These are phyloP conservation scores for Rhizomucor miehei DNA, from an alignment of 371 early-diverging fungal genomes.

Conservation along the genomic window DNA sequence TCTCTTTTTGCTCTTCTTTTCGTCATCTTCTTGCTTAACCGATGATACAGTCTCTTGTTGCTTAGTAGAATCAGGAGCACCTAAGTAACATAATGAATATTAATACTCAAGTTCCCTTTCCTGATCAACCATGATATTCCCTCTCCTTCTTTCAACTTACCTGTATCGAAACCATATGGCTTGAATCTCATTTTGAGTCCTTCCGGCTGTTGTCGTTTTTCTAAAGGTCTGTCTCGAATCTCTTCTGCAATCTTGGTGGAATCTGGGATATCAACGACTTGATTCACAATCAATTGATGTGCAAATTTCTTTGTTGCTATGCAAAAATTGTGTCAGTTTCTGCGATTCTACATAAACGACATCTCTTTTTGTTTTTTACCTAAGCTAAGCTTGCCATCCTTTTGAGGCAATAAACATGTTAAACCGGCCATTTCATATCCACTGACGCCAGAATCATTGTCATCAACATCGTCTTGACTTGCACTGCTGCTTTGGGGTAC, in stretches of 20 bases:
- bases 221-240: slow-evolving; percentile 31
- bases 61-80: no score
- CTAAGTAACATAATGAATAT: no score
- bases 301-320: slow-evolving; percentile 35
- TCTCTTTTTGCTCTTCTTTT: slow-evolving; percentile 43
- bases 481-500: slow-evolving; percentile 19
- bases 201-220: slow-evolving; percentile 43
- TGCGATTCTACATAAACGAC: no score
- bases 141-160: slow-evolving; percentile 1
- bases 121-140: no score
- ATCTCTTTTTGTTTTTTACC: slow-evolving; percentile 17
- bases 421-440: slow-evolving; percentile 51
- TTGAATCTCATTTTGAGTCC: slow-evolving; percentile 46
- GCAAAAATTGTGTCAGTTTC: neutral
- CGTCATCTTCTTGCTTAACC: neutral
- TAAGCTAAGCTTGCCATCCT: slow-evolving; percentile 29
- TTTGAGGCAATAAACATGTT: slow-evolving; percentile 35
- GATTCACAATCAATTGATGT: slow-evolving; percentile 37
- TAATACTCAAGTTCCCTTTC: no score
- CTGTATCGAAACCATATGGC: slow-evolving; percentile 37
- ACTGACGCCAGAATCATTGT: slow-evolving; percentile 35
- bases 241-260: slow-evolving; percentile 31
- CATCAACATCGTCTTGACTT: slow-evolving; percentile 7
- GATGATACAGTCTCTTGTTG: neutral
- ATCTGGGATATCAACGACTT: slow-evolving; percentile 43